phyloP scores from a whole-genome alignment of 306 rosid species.

The Geum urbanum region DNA sequence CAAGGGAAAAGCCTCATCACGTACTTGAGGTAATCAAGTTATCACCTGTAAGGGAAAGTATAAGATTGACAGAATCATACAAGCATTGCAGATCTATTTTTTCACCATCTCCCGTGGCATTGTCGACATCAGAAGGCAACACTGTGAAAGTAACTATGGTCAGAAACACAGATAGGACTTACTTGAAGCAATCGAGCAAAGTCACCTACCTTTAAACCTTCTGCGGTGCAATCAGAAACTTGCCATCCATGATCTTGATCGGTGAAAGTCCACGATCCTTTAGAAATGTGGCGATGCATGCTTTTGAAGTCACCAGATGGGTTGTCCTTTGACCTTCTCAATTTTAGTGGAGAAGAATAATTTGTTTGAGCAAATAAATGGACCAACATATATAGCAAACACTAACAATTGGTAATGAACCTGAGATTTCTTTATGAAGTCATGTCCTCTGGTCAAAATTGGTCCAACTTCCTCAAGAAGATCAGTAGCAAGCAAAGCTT shows the following conservation, averaged over 20 bases:
- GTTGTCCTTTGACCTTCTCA: too few relatives aligned
- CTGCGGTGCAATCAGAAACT: constrained; percentile 76
- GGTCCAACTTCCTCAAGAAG: constrained; percentile 48
- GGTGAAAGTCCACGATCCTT: constrained; percentile 77
- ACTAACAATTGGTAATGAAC: constrained; percentile 1
- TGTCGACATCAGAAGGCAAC: constrained; percentile 60
- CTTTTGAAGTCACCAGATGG: constrained; percentile 55
- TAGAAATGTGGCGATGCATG: constrained; percentile 67
- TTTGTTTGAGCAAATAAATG: not conserved
- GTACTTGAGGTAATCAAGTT: not conserved
- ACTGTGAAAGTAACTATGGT: constrained; percentile 24
- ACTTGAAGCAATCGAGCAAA: not conserved
- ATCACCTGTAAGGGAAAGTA: constrained; percentile 62
- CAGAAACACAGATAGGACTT: not conserved
- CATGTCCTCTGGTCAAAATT: constrained; percentile 48
- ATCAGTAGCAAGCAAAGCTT: constrained; percentile 57
- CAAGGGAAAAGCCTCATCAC: not conserved
- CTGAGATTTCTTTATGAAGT: constrained; percentile 67
- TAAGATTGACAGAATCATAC: constrained; percentile 47
- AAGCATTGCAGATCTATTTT: constrained; percentile 50
- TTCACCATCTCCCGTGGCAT: constrained; percentile 47
- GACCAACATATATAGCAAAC: not conserved
- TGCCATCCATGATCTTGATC: constrained; percentile 84
- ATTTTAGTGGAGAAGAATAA: too few relatives aligned
- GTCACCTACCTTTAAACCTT: constrained; percentile 53